Conservation (phyloP, 2,329 filamentous ascomycete genomes). For the Stemphylium lycopersici region DNA sequence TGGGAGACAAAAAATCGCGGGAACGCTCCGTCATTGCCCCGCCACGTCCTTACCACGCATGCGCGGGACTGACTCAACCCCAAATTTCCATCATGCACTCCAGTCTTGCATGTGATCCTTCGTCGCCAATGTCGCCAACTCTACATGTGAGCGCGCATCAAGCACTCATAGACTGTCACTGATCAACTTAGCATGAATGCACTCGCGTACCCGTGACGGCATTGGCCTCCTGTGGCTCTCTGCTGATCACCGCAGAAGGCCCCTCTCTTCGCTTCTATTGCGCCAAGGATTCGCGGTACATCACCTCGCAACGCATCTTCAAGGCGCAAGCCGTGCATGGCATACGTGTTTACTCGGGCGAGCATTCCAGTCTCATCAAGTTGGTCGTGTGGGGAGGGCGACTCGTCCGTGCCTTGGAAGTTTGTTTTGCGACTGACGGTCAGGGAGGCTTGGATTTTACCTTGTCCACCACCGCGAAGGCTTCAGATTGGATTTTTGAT, state of each 20-base stretch:
- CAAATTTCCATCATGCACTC: conserved; percentile 33
- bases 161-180: conserved; percentile 11
- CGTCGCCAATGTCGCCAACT: conserved; percentile 43
- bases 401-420: conserved; percentile 55
- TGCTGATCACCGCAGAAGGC: conserved; percentile 53
- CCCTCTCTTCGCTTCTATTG: conserved; percentile 50
- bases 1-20: conserved; percentile 29
- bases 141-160: conserved; percentile 37
- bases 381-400: conserved; percentile 47
- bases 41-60: conserved; percentile 11
- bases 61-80: conserved; percentile 46
- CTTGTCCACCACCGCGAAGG: conserved; percentile 29
- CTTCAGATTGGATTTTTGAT: conserved; percentile 49
- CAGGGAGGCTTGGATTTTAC: conserved; percentile 24
- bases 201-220: conserved; percentile 55
- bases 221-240: conserved; percentile 45
- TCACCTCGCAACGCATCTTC: conserved; percentile 61
- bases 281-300: conserved; percentile 27
- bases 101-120: conserved; percentile 22
- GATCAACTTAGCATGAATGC: conserved; percentile 44
- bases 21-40: conserved; percentile 35
- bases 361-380: conserved; percentile 27
- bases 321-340: conserved; percentile 75
- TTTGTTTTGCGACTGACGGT: conserved; percentile 24
- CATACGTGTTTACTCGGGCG: conserved; percentile 56